These are phyloP conservation scores for Monosporascus sp. DNA, from an alignment of 2,329 filamentous ascomycete genomes.

Conservation along the genomic window DNA sequence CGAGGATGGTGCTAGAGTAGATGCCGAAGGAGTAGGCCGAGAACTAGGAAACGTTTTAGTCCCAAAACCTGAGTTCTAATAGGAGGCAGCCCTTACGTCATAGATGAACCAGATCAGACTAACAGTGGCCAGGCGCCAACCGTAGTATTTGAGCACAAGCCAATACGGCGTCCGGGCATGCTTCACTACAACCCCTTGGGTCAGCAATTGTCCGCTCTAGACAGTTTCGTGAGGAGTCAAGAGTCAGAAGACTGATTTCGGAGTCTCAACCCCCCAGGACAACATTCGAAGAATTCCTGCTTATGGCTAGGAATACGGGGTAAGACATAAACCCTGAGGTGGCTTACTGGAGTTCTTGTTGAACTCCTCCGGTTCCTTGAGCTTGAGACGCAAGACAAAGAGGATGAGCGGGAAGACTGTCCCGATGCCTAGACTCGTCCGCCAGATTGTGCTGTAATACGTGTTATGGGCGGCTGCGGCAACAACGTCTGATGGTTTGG, in stretches of 20 bases:
- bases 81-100: constrained; percentile 42
- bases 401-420: constrained; percentile 71
- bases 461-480: constrained; percentile 51
- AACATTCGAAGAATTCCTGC: no score
- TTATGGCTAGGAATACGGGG: neutral
- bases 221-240: neutral
- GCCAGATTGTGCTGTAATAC: constrained; percentile 73
- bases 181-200: neutral
- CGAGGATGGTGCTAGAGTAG: constrained; percentile 72
- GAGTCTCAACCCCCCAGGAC: no score
- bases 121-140: constrained; percentile 64
- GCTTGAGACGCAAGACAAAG: constrained; percentile 64
- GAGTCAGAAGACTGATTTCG: no score
- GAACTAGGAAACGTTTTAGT: constrained; percentile 43
- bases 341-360: constrained; percentile 61
- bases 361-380: constrained; percentile 77
- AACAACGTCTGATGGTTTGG: constrained; percentile 34
- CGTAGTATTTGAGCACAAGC: constrained; percentile 62
- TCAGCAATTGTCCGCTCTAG: constrained; percentile 2
- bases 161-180: constrained; percentile 51
- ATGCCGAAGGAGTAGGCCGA: constrained; percentile 80
- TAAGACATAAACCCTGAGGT: constrained; percentile 7
- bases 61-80: no score
- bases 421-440: constrained; percentile 72
- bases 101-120: constrained; percentile 82